A percentile compares a stretch with the other conserved stretches of the same genome.
Evolutionary conservation across 2,329 filamentous ascomycete genomes (phyloP).

Genomic region (Penicillium olsonii): DNA sequence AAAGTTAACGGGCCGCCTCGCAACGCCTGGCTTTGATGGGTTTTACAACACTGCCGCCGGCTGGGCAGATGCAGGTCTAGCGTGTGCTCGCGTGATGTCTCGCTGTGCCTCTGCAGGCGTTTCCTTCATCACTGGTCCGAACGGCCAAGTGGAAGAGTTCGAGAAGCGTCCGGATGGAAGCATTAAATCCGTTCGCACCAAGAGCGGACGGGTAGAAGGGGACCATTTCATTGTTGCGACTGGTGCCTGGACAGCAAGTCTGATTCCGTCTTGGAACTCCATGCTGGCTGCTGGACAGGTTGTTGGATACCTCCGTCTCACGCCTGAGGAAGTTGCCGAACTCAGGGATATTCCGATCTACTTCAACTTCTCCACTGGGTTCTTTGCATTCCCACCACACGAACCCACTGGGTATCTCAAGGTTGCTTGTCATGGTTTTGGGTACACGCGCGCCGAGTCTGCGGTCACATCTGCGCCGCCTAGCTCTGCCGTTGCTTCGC

Average conservation of each 20-base stretch:
- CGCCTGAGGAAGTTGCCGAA: conserved; percentile 63
- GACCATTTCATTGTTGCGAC: conserved; percentile 75
- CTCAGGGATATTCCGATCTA: conserved; percentile 66
- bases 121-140: conserved; percentile 26
- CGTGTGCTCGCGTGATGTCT: conserved; percentile 19
- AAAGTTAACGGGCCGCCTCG: conserved; percentile 19
- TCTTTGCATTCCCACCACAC: conserved; percentile 51
- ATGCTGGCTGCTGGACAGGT: conserved; percentile 76
- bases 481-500: conserved; percentile 17
- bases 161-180: conserved; percentile 33
- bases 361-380: conserved; percentile 45
- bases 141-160: conserved; percentile 37
- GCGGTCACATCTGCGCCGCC: conserved; percentile 25
- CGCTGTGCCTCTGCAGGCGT: conserved; percentile 28
- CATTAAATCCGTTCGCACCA: conserved; percentile 60
- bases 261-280: conserved; percentile 73
- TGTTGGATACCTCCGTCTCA: conserved; percentile 72
- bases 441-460: conserved; percentile 49
- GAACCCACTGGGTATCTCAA: conserved; percentile 52
- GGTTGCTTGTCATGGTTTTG: conserved; percentile 66
- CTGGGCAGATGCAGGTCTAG: conserved; percentile 32
- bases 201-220: conserved; percentile 54
- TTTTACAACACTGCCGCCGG: conserved; percentile 30
- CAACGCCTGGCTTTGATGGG: conserved; percentile 24
- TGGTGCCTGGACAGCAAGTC: conserved; percentile 76